A percentile compares a stretch with the other conserved stretches of the same genome.
phyloP scores from a whole-genome alignment of 345 rosid species.

The Boechera divaricarpa region DNA sequence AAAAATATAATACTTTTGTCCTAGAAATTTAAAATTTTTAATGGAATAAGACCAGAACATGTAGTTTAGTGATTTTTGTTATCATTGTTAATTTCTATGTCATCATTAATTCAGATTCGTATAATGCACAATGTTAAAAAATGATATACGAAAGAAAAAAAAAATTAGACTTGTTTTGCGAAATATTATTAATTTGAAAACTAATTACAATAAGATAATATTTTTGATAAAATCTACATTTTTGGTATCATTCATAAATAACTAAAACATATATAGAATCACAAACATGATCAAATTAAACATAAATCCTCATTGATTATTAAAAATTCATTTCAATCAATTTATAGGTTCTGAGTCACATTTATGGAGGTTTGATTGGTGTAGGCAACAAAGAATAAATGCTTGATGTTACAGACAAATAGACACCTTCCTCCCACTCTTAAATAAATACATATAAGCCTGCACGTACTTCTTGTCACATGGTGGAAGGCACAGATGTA shows the following conservation, averaged over 20 bases:
- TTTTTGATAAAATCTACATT: too few species aligned
- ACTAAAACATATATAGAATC: not conserved
- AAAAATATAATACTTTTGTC: too few species aligned
- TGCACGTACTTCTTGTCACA: slow-evolving; percentile 45
- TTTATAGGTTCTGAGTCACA: not conserved
- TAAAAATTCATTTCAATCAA: not conserved
- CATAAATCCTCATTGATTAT: not conserved
- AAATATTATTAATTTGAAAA: too few species aligned
- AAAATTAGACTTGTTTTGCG: not conserved
- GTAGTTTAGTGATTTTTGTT: too few species aligned
- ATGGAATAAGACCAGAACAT: too few species aligned
- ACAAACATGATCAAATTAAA: not conserved
- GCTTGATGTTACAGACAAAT: slow-evolving; percentile 39
- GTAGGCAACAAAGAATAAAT: slow-evolving; percentile 38
- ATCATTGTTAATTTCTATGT: too few species aligned
- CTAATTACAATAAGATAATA: too few species aligned
- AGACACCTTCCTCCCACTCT: slow-evolving; percentile 34
- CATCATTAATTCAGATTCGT: too few species aligned
- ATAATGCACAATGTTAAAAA: too few species aligned
- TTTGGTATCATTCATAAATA: not conserved
- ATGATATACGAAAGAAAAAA: too few species aligned
- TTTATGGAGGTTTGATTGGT: slow-evolving; percentile 11
- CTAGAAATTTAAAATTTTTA: too few species aligned
- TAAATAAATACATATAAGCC: slow-evolving; percentile 14
- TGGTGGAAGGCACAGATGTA: slow-evolving; percentile 45